Percentiles rank a stretch among this genome's conserved stretches.
Conservation (phyloP, 2,329 filamentous ascomycete genomes). For the Tolypocladium nubicola region DNA sequence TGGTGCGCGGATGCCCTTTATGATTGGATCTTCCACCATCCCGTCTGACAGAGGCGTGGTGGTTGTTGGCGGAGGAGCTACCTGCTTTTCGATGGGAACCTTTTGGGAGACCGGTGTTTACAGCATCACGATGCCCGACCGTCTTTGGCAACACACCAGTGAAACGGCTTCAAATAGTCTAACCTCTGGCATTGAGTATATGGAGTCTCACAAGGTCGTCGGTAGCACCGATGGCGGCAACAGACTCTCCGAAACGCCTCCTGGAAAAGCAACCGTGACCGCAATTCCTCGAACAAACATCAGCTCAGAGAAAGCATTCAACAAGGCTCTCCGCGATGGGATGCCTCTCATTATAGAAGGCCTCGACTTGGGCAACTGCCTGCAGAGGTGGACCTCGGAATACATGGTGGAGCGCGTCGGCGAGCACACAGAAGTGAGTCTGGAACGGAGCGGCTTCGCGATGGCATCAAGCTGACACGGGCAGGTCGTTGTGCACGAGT, state of each 20-base stretch:
- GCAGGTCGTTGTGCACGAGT: conserved; percentile 68
- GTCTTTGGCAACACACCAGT: neutral
- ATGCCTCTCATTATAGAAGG: conserved; percentile 51
- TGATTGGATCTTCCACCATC: conserved; percentile 57
- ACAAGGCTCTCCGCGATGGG: conserved; percentile 42
- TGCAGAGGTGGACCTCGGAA: conserved; percentile 53
- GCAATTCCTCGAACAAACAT: conserved; percentile 43
- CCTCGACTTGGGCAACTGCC: conserved; percentile 57
- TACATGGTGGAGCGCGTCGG: conserved; percentile 58
- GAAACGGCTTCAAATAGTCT: neutral
- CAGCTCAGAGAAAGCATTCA: conserved; percentile 45
- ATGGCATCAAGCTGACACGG: neutral
- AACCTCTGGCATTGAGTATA: conserved; percentile 6
- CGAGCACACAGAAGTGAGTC: conserved; percentile 44
- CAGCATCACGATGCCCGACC: conserved; percentile 17
- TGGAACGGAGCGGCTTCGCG: neutral
- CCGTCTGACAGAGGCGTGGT: conserved; percentile 40
- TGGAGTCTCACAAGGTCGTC: conserved; percentile 17
- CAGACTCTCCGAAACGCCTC: neutral
- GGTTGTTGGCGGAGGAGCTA: conserved; percentile 69
- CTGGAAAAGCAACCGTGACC: conserved; percentile 10
- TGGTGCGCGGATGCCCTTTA: conserved; percentile 38
- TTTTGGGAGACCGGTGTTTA: conserved; percentile 64
- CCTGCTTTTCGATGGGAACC: conserved; percentile 85
- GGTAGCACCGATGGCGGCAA: conserved; percentile 3